Evolutionary conservation across 1,284 basidiomycete genomes (phyloP).

Genomic region (Marasmius tenuissimus): DNA sequence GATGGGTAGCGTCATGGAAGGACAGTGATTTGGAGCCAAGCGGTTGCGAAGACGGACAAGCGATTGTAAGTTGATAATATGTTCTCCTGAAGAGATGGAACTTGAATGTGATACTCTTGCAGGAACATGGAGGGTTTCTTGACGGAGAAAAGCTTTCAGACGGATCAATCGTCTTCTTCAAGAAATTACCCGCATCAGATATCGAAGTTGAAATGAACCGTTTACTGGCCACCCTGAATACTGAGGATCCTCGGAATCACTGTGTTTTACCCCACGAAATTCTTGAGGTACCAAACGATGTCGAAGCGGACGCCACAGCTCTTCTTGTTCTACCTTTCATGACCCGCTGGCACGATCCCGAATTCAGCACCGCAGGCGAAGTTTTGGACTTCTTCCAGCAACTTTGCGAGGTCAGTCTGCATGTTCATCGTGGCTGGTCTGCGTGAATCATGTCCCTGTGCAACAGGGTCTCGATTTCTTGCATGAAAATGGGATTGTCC

Average conservation of each 20-base stretch:
- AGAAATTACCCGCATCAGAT: background rate
- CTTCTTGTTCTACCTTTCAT: background rate
- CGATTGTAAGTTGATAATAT: background rate
- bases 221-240: background rate
- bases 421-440: background rate
- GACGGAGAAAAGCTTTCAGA: conserved; percentile 8
- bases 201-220: conserved; percentile 9
- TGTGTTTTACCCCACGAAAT: conserved; percentile 20
- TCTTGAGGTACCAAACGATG: conserved; percentile 16
- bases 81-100: background rate
- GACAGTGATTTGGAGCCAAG: background rate
- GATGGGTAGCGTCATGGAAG: conserved; percentile 18
- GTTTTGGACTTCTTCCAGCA: background rate
- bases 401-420: background rate
- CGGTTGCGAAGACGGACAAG: conserved; percentile 7
- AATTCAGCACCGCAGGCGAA: background rate
- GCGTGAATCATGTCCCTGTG: background rate
- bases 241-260: conserved; percentile 24
- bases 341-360: background rate
- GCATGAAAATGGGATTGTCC: conserved; percentile 28
- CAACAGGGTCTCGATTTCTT: conserved; percentile 29
- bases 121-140: background rate
- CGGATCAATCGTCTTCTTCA: conserved; percentile 2
- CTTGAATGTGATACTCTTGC: background rate
- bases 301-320: background rate